These are phyloP conservation scores for Fusarium mangiferae DNA, from an alignment of 2,329 filamentous ascomycete species.

Conservation along the genomic window DNA sequence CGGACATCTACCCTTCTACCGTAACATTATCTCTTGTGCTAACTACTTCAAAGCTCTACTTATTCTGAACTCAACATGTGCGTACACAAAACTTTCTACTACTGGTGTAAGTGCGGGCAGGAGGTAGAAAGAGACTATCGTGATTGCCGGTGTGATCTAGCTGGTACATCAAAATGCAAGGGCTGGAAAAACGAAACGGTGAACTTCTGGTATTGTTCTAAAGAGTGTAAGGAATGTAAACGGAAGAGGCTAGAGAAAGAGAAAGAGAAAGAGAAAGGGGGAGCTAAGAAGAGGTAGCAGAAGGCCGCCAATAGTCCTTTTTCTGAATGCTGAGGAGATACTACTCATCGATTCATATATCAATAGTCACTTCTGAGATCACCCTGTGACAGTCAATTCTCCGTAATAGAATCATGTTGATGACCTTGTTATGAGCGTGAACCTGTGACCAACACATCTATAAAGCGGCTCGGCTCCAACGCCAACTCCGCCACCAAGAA, in stretches of 20 bases:
- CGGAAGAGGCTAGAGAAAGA: neutral
- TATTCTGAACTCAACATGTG: neutral
- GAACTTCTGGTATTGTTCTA: neutral
- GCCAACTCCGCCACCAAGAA: neutral
- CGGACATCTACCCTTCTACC: too few relatives aligned
- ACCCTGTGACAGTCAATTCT: rapidly evolving
- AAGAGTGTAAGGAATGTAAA: neutral
- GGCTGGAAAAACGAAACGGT: neutral
- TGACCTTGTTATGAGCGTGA: neutral
- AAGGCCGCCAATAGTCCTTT: too few relatives aligned
- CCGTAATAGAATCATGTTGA: neutral
- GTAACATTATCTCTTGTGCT: rapidly evolving
- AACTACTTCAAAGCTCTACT: rapidly evolving
- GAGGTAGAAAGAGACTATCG: neutral
- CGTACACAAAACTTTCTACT: neutral
- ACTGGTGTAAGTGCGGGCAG: neutral
- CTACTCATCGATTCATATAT: rapidly evolving
- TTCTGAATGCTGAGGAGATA: neutral
- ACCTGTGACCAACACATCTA: neutral
- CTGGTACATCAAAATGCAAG: neutral
- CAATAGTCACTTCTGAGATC: too few relatives aligned
- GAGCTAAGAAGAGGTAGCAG: neutral
- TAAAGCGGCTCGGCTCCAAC: neutral
- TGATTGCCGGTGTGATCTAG: neutral
- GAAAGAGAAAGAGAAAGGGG: neutral